phyloP scores from a whole-genome alignment of 1,284 basidiomycete genomes.

The Tilletiopsis washingtonensis region DNA sequence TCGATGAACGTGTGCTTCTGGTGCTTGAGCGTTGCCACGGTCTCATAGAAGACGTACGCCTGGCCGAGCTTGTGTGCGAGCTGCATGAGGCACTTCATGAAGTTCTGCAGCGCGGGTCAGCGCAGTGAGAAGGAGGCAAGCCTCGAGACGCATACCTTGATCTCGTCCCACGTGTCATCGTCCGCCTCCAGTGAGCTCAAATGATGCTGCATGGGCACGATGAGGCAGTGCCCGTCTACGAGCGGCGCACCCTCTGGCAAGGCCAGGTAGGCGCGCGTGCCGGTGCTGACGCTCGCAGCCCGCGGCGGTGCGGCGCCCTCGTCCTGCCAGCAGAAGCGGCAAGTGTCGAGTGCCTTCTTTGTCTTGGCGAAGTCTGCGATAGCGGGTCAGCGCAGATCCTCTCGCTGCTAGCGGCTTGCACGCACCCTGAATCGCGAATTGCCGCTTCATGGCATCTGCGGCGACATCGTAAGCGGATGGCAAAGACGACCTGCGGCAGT shows the following conservation, averaged over 20 bases:
- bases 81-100: conserved; percentile 95
- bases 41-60: conserved; percentile 89
- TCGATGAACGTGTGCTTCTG: conserved; percentile 90
- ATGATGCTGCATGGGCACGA: conserved; percentile 84
- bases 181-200: conserved; percentile 85
- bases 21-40: conserved; percentile 70
- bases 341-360: conserved; percentile 75
- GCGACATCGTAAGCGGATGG: too few relatives aligned
- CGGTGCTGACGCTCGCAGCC: conserved; percentile 79
- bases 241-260: conserved; percentile 80
- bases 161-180: conserved; percentile 80
- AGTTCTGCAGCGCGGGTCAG: too few relatives aligned
- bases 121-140: neutral
- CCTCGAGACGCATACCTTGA: conserved; percentile 8
- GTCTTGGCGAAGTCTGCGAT: conserved; percentile 81
- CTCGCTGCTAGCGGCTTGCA: conserved; percentile 2
- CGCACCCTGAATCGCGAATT: conserved; percentile 74
- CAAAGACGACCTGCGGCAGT: too few relatives aligned
- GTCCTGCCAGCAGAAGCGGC: conserved; percentile 54
- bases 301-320: conserved; percentile 59
- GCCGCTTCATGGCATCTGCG: conserved; percentile 93
- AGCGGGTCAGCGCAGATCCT: neutral
- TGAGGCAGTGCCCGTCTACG: conserved; percentile 78
- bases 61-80: conserved; percentile 77
- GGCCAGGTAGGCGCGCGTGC: conserved; percentile 78